Percentiles rank a stretch among this genome's conserved stretches.
These are phyloP conservation scores for Apiospora arundinis DNA, from an alignment of 2,329 filamentous ascomycete genomes.

Conservation along the genomic window DNA sequence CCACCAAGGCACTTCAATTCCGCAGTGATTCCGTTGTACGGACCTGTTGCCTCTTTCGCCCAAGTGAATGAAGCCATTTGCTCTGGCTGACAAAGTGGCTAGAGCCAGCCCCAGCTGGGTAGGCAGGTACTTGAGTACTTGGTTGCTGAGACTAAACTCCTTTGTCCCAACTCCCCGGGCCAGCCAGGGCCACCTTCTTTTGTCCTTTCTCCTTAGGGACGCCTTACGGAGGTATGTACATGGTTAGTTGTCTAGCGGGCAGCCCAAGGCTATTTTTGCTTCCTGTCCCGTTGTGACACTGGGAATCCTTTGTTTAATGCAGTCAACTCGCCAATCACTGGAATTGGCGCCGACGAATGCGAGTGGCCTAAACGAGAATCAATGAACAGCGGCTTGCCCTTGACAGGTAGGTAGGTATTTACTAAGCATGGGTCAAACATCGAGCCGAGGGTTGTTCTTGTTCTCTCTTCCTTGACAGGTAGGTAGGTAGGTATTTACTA, in stretches of 20 bases:
- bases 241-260: background rate
- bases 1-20: background rate
- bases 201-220: background rate
- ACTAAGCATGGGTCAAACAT: too few relatives aligned
- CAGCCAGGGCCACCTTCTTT: background rate
- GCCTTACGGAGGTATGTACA: too few relatives aligned
- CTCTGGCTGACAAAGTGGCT: slow-evolving; percentile 4
- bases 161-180: slow-evolving; percentile 8
- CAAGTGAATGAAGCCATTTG: slow-evolving; percentile 5
- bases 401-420: too few relatives aligned
- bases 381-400: background rate
- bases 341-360: slow-evolving; percentile 1
- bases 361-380: background rate
- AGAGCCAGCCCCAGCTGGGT: background rate
- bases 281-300: background rate
- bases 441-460: too few relatives aligned
- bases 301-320: background rate
- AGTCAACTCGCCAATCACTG: background rate
- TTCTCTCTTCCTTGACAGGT: too few relatives aligned
- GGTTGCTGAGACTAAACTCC: background rate
- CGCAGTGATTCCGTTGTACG: slow-evolving; percentile 4
- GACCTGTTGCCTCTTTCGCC: slow-evolving; percentile 7
- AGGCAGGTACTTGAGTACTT: background rate
- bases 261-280: slow-evolving; percentile 9
- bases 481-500: too few relatives aligned